Evolutionary conservation across 495 filamentous ascomycete species (phyloP).

Genomic region (Hypoxylon fragiforme): DNA sequence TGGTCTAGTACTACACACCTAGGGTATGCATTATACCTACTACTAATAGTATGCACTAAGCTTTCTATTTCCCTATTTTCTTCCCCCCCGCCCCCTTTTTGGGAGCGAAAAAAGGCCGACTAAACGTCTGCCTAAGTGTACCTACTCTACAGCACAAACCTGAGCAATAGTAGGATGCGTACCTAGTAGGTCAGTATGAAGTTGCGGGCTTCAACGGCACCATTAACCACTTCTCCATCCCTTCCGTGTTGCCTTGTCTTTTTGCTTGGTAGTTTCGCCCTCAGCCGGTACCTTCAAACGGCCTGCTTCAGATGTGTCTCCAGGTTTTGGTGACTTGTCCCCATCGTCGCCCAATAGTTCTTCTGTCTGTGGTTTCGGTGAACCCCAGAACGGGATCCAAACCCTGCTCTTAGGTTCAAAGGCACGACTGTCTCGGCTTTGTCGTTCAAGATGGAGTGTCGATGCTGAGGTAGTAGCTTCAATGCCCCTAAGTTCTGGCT

Average conservation of each 20-base stretch:
- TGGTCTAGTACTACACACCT: no score
- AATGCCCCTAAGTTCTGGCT: conserved; percentile 1
- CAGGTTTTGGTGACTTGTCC: neutral
- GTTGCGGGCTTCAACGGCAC: no score
- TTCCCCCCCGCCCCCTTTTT: no score
- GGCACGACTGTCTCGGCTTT: conserved; percentile 8
- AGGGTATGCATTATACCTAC: no score
- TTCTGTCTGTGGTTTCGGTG: conserved; percentile 7
- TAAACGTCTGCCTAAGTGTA: no score
- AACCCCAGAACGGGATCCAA: conserved; percentile 18
- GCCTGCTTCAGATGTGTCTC: neutral
- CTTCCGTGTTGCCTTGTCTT: conserved; percentile 5
- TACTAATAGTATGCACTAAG: no score
- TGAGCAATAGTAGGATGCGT: no score
- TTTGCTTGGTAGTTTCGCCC: neutral
- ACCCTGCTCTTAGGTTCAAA: conserved; percentile 3
- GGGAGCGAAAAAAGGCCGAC: no score
- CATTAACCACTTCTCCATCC: conserved; percentile 25
- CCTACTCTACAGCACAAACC: no score
- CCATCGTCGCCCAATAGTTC: neutral
- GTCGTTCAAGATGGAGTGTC: neutral
- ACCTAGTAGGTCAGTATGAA: no score
- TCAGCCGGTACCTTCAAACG: neutral
- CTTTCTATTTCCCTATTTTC: no score
- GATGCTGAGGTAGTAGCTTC: neutral